Conservation (phyloP, 1,284 basidiomycete genomes). For the Ceratobasidium sp. region DNA sequence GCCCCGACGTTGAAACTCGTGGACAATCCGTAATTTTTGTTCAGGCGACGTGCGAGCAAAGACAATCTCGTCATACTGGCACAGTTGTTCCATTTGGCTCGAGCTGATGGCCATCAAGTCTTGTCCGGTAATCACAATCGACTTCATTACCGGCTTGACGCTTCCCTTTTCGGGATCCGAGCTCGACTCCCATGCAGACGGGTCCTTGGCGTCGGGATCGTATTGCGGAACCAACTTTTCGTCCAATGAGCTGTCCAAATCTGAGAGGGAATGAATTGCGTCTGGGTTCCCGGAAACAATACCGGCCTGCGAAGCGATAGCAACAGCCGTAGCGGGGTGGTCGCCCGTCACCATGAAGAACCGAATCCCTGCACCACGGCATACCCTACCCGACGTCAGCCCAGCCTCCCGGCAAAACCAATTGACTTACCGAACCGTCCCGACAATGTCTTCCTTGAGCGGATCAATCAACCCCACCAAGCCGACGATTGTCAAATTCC, state of each 20-base stretch:
- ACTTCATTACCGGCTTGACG: slow-evolving; percentile 9
- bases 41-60: slow-evolving; percentile 74
- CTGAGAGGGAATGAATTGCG: slow-evolving; percentile 50
- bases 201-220: slow-evolving; percentile 26
- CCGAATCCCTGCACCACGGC: slow-evolving; percentile 65
- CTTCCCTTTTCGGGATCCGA: slow-evolving; percentile 19
- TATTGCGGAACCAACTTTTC: slow-evolving; percentile 40
- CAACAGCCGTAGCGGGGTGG: slow-evolving; percentile 56
- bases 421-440: slow-evolving; percentile 53
- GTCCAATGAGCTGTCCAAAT: slow-evolving; percentile 47
- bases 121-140: slow-evolving; percentile 58
- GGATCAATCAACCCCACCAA: slow-evolving; percentile 58
- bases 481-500: slow-evolving; percentile 54
- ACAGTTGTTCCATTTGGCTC: slow-evolving; percentile 60
- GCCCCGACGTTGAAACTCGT: slow-evolving; percentile 70
- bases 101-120: slow-evolving; percentile 65
- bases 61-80: slow-evolving; percentile 63
- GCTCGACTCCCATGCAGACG: background rate
- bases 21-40: slow-evolving; percentile 75
- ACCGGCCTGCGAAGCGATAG: slow-evolving; percentile 57
- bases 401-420: background rate
- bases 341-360: slow-evolving; percentile 75
- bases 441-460: slow-evolving; percentile 61
- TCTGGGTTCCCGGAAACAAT: slow-evolving; percentile 55
- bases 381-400: slow-evolving; percentile 47